These are phyloP conservation scores for Fusarium marasasianum DNA, from an alignment of 2,329 filamentous ascomycete genomes.

Conservation along the genomic window DNA sequence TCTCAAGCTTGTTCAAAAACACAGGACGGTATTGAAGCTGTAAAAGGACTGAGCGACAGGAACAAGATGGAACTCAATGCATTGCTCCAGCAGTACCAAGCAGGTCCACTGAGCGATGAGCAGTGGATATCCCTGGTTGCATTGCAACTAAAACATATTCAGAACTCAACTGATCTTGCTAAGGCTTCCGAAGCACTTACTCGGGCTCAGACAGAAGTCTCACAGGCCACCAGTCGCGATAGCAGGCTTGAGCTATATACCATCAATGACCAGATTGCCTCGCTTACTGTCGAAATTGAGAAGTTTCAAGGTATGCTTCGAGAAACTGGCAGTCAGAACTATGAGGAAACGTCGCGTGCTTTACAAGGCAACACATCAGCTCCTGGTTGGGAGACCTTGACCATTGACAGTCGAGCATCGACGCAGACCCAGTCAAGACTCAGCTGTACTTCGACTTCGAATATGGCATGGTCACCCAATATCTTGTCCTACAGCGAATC, in stretches of 20 bases:
- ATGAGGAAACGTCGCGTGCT: fast-evolving
- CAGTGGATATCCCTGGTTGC: background rate
- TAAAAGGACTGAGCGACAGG: background rate
- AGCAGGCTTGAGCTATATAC: background rate
- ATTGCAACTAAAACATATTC: background rate
- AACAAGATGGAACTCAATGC: background rate
- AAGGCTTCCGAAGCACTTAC: background rate
- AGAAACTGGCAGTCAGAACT: background rate
- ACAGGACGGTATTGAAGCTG: too few species aligned
- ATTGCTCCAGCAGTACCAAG: background rate
- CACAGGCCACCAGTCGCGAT: background rate
- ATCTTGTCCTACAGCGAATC: background rate
- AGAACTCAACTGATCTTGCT: background rate
- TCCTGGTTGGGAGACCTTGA: background rate
- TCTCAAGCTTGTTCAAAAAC: too few species aligned
- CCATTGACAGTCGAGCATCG: background rate
- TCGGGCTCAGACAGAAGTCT: background rate
- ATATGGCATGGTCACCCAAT: background rate
- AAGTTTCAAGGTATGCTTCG: background rate
- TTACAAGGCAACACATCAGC: background rate
- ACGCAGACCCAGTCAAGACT: background rate
- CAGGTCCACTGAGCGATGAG: background rate
- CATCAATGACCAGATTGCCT: background rate
- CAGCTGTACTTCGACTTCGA: background rate
- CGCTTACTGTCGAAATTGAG: background rate